A percentile compares a stretch with the other conserved stretches of the same genome.
Evolutionary conservation across 139 green algal genomes (phyloP).

Genomic region (Chlamydomonas applanata): DNA sequence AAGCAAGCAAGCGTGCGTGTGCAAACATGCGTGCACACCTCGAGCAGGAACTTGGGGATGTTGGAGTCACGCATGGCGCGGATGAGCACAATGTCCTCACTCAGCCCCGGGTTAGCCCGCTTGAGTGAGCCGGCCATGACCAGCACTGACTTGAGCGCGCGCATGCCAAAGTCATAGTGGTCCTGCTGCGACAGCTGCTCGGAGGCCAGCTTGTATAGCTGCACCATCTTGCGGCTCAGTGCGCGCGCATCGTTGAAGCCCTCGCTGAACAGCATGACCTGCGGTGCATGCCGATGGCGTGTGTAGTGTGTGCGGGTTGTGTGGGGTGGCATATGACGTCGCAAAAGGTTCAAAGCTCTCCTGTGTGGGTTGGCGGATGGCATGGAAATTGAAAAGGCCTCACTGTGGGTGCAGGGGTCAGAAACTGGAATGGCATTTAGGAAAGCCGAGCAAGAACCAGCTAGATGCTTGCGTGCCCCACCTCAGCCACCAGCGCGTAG

Average conservation of each 20-base stretch:
- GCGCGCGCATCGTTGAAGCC: slow-evolving; percentile 64
- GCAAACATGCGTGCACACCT: slow-evolving; percentile 14
- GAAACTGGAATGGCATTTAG: no score
- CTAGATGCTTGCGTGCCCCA: no score
- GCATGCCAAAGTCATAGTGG: slow-evolving; percentile 86
- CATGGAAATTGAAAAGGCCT: no score
- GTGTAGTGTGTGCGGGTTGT: no score
- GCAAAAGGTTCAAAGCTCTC: no score
- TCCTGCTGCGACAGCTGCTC: slow-evolving; percentile 76
- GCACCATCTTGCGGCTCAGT: slow-evolving; percentile 79
- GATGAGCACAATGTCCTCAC: slow-evolving; percentile 71
- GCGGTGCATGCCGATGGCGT: no score
- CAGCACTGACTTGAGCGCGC: slow-evolving; percentile 80
- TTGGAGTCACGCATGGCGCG: slow-evolving; percentile 76
- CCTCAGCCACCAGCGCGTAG: slow-evolving; percentile 70
- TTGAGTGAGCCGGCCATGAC: slow-evolving; percentile 75
- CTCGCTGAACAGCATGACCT: slow-evolving; percentile 79
- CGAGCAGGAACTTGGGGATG: slow-evolving; percentile 75
- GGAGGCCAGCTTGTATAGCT: slow-evolving; percentile 75
- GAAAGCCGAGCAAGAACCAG: no score
- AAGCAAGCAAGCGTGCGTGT: no score
- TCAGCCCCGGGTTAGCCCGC: slow-evolving; percentile 50
- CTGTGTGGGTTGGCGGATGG: no score
- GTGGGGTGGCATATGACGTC: no score
- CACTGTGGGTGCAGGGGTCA: no score